Base-by-base conservation (phyloP, 345 rosid species). In the Odontarrhena argentea region DNA sequence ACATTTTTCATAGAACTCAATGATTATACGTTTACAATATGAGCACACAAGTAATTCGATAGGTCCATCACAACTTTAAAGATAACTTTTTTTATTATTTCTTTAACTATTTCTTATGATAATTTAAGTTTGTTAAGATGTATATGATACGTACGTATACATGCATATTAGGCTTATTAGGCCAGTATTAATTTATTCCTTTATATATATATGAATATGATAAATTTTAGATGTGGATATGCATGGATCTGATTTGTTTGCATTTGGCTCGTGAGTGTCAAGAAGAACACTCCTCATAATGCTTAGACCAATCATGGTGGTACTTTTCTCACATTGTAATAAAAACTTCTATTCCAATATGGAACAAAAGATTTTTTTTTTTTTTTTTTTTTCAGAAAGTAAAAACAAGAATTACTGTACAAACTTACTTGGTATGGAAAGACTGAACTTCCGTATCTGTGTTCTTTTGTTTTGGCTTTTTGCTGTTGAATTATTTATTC, bases 1-100 rank as follows among this genome's bases (percentile, higher is more conserved):
- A 36, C 8, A 24, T 45, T 69, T 54, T 60, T 74, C 77, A 53
- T 45, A 60, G 36, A 54, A 32, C 77, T 53, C 73, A 74, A 74
- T 74, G 68, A 74, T 74, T 74, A 60, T 55, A 30, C 63, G 55
- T 67, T 50, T 60, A 74, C 68, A 67, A 60, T 60, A 74, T 13
- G 68, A 67, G 72, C 77, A 67, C 68, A 67, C 45, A 52, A 41
- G 71, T 53, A 44, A 67, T 45, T 26, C 67, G 57, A 60, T 74
- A 66, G 76, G 71, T 53, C 77, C 73, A 53, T 74, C 63, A 60
- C 68, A 74, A 46, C 63, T 38, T 32, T 32, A 18, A 5, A 66
- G 49, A 65, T n/a, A 4, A 58, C n/a, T 34, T 10, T 4, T 1
- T 11, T 43, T 37, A 9, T 18, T 55, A 38, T 37, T n/a, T 63